These are phyloP conservation scores for Talaromyces rugulosus DNA, from an alignment of 2,329 filamentous ascomycete genomes.

Conservation along the genomic window DNA sequence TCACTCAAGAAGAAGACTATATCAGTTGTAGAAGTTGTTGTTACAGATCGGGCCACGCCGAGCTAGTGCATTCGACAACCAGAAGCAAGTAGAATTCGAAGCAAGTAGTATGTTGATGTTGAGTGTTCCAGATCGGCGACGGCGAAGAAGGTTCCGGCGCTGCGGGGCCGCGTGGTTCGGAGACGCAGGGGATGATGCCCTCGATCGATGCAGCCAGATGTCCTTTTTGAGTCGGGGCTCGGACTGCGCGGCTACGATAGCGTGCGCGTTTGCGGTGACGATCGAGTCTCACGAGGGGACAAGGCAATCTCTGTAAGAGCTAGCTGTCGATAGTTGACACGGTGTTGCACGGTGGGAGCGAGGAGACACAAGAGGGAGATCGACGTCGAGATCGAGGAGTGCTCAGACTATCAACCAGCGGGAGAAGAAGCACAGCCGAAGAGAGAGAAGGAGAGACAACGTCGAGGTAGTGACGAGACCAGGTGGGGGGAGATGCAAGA, in stretches of 20 bases:
- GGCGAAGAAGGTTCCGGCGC: background rate
- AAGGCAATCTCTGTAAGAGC: background rate
- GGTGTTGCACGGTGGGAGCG: background rate
- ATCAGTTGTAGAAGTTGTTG: background rate
- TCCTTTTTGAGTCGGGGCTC: background rate
- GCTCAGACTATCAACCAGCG: background rate
- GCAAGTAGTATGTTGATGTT: background rate
- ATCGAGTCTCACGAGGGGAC: background rate
- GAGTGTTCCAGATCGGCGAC: background rate
- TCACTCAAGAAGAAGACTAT: background rate
- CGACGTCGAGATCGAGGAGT: background rate
- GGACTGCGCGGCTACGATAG: background rate
- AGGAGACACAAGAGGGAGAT: background rate
- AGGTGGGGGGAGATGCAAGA: background rate
- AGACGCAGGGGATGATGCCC: conserved; percentile 2
- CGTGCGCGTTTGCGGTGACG: background rate
- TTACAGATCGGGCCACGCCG: background rate
- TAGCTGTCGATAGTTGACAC: background rate
- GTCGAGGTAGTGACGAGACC: background rate
- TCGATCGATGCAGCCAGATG: conserved; percentile 2
- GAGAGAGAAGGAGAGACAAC: background rate
- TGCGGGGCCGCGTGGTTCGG: conserved; percentile 3
- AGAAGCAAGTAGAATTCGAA: background rate
- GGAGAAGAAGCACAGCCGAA: background rate
- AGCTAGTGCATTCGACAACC: background rate